A percentile compares a stretch with the other conserved stretches of the same genome.
Conservation (phyloP, 2,329 filamentous ascomycete genomes). For the Harringtonia lauricola region DNA sequence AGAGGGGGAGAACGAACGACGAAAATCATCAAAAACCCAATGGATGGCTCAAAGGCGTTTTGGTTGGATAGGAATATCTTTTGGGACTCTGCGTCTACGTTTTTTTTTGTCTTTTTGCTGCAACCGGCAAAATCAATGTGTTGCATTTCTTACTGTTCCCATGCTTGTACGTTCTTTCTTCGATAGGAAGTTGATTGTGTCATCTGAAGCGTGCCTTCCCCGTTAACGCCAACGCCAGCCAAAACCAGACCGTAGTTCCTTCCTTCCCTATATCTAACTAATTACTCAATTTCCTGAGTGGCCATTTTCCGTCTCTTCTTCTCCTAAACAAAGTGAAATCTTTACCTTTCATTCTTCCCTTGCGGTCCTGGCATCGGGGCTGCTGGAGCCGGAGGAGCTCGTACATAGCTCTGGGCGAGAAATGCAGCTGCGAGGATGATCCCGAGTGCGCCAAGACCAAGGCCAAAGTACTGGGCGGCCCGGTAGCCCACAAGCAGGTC, state of each 20-base stretch:
- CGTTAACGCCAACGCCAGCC: neutral
- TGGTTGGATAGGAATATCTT: slow-evolving; percentile 4
- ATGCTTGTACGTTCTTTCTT: neutral
- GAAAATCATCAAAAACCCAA: neutral
- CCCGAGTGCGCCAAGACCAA: slow-evolving; percentile 26
- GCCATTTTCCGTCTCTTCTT: neutral
- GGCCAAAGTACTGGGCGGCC: slow-evolving; percentile 29
- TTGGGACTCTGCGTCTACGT: neutral
- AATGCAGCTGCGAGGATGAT: slow-evolving; percentile 21
- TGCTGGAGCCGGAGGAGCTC: neutral
- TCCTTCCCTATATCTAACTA: neutral
- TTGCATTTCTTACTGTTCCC: neutral
- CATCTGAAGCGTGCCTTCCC: neutral
- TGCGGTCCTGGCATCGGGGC: no score
- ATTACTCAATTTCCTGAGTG: neutral
- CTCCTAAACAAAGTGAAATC: neutral
- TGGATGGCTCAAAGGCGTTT: slow-evolving; percentile 4
- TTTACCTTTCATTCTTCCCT: neutral
- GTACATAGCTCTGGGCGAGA: slow-evolving; percentile 14
- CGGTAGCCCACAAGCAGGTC: slow-evolving; percentile 23
- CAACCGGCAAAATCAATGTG: neutral
- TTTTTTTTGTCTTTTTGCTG: neutral
- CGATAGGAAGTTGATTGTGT: neutral
- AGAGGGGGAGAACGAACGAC: neutral
- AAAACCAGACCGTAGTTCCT: neutral